A percentile compares a stretch with the other conserved stretches of the same genome.
Evolutionary conservation across 257 asterid species (phyloP).

Genomic region (Ajuga chamaepitys): DNA sequence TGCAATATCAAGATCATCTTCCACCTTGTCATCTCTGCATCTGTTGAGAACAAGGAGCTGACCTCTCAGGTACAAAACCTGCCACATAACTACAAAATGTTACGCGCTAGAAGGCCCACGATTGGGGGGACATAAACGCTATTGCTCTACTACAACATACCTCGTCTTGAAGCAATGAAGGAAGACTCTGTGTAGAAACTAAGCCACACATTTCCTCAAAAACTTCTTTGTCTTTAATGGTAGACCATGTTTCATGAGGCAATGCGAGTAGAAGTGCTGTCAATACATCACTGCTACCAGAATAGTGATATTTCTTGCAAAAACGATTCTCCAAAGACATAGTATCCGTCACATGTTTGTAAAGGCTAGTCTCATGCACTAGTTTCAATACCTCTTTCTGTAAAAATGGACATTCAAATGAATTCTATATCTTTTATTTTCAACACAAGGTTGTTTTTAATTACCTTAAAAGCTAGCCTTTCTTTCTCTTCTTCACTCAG

Average conservation of each 20-base stretch:
- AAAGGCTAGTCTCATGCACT: constrained; percentile 49
- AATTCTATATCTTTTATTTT: not conserved
- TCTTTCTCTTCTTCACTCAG: constrained; percentile 50
- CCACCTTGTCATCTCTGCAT: constrained; percentile 50
- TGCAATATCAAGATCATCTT: constrained; percentile 21
- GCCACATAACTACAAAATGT: constrained; percentile 10
- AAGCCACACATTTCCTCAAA: constrained; percentile 39
- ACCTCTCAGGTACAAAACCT: constrained; percentile 50
- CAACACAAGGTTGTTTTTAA: not conserved
- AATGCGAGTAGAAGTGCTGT: constrained; percentile 65
- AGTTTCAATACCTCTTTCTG: constrained; percentile 55
- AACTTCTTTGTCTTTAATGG: constrained; percentile 37
- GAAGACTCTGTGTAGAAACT: constrained; percentile 43
- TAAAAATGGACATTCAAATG: not conserved
- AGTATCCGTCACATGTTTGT: constrained; percentile 35
- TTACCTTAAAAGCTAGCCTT: constrained; percentile 47
- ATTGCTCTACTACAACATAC: constrained; percentile 30
- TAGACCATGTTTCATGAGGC: constrained; percentile 64
- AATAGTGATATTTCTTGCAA: constrained; percentile 13
- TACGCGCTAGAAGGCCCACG: not conserved
- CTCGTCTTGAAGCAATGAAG: constrained; percentile 68
- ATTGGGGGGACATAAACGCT: not conserved
- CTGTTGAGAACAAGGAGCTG: constrained; percentile 51
- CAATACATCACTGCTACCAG: constrained; percentile 40
- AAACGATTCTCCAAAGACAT: constrained; percentile 22